These are phyloP conservation scores for Crucibulum laeve DNA, from an alignment of 768 basidiomycete species.

Conservation along the genomic window DNA sequence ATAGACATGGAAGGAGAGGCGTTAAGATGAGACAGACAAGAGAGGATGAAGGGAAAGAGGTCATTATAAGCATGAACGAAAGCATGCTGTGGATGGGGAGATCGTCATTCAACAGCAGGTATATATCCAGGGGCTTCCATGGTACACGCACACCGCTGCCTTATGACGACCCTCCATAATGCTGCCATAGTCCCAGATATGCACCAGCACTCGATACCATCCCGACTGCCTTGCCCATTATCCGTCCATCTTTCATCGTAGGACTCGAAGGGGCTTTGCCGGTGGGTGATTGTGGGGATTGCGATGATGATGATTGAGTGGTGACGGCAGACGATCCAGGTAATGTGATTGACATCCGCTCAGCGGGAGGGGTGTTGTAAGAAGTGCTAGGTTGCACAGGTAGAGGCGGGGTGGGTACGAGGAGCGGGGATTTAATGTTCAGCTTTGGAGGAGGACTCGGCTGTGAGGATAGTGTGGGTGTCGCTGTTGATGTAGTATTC, in stretches of 20 bases:
- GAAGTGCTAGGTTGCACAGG: constrained; percentile 30
- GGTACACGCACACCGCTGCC: not conserved
- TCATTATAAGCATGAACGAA: no score
- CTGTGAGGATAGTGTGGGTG: constrained; percentile 15
- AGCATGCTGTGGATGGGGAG: no score
- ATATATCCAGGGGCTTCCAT: not conserved
- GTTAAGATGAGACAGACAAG: no score
- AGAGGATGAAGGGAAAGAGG: no score
- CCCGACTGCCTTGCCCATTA: constrained; percentile 58
- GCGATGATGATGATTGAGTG: not conserved
- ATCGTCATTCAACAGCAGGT: not conserved
- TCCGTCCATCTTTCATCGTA: constrained; percentile 21
- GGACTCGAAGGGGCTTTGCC: constrained; percentile 9
- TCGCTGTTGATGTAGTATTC: constrained; percentile 7
- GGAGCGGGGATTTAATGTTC: constrained; percentile 17
- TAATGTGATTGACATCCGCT: not conserved
- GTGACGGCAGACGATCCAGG: not conserved
- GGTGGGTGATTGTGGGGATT: constrained; percentile 5
- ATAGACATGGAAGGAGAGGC: no score
- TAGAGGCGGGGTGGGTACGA: constrained; percentile 23
- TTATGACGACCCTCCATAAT: not conserved
- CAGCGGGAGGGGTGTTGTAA: constrained; percentile 16
- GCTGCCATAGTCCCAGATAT: constrained; percentile 55
- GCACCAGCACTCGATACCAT: constrained; percentile 80
- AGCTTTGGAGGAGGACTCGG: no score